A percentile compares a stretch with the other conserved stretches of the same genome.
Evolutionary conservation across 2,329 filamentous ascomycete species (phyloP).

Genomic region (Colletotrichum sidae): DNA sequence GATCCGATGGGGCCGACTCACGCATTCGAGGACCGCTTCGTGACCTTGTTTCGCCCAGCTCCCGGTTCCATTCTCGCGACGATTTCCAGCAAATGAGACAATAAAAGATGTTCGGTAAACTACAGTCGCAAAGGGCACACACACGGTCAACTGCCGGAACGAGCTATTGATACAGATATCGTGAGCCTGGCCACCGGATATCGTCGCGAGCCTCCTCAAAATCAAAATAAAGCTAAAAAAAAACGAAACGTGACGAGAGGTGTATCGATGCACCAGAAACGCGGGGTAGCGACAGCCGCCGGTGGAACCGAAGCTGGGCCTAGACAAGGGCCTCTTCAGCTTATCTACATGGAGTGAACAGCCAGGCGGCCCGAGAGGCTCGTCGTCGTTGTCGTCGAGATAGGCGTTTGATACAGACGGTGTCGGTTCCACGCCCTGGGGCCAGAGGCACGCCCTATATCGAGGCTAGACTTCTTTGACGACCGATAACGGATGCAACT

Average conservation of each 20-base stretch:
- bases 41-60: constrained; percentile 30
- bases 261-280: constrained; percentile 16
- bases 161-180: too few species aligned
- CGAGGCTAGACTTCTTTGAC: neutral
- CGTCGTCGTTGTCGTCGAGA: too few species aligned
- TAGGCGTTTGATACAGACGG: too few species aligned
- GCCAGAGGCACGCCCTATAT: too few species aligned
- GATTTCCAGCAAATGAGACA: neutral
- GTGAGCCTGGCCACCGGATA: too few species aligned
- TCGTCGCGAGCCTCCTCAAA: constrained; percentile 2
- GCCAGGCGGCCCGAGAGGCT: too few species aligned
- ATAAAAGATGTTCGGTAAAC: neutral
- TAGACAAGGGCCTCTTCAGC: constrained; percentile 3
- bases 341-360: constrained; percentile 13
- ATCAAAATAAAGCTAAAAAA: too few species aligned
- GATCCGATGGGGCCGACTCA: constrained; percentile 12
- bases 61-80: constrained; percentile 28
- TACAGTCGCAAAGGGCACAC: neutral
- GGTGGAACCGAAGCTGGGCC: constrained; percentile 12
- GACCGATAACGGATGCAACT: constrained; percentile 18
- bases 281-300: constrained; percentile 17
- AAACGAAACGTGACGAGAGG: constrained; percentile 7
- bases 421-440: too few species aligned
- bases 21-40: constrained; percentile 40
- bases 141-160: neutral